Evolutionary conservation across 352 stramenopile species (phyloP), one percentile per base, ranked within the genome.

Genomic region (Phytophthora ramorum): DNA sequence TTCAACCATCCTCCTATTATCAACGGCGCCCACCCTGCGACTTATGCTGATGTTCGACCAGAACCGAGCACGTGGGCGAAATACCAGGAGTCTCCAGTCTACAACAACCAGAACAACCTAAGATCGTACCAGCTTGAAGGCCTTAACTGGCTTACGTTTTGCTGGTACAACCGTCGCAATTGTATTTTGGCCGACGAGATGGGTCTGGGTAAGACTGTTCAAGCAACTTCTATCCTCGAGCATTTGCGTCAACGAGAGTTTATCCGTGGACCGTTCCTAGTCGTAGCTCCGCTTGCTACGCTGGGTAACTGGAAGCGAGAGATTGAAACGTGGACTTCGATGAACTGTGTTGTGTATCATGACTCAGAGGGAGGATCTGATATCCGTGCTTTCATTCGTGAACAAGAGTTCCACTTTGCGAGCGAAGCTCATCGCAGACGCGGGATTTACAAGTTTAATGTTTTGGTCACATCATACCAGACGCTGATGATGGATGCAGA

Each of bases 331-430:
- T 99, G 98, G 98, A 99, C 97, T n/a, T 86, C 95, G 52, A 96
- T 99, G 71, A 99, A 99, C 71, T 99, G 96, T 47, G 91, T 99
- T 40, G 91, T 99, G 4, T 99, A 99, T 63, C 97, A 99, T 74
- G 98, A 99, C 45, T 98, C 88, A 14, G 94, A 97, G 20, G 90
- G 91, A 26, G 92, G 90, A 16, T 85, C 83, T 5, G 95, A 98
- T 57, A 95, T 92, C 19, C 86, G 98, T 14, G 81, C 91, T 17
- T 88, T 98, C 28, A 98, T 99, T 58, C 90, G 97, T 6, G 85
- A 98, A 66, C 88, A 98, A 53, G 98, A 99, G 78, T 99, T 99
- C 51, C 91, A 96, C 38, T 99, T 98, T 76, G 81, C 95, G 46
- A 87, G 87, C 19, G 82, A 97, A 73, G 61, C 63, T 41, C 91